Evolutionary conservation across 805 yeast species (phyloP).

Genomic region (Starmera amethionina): DNA sequence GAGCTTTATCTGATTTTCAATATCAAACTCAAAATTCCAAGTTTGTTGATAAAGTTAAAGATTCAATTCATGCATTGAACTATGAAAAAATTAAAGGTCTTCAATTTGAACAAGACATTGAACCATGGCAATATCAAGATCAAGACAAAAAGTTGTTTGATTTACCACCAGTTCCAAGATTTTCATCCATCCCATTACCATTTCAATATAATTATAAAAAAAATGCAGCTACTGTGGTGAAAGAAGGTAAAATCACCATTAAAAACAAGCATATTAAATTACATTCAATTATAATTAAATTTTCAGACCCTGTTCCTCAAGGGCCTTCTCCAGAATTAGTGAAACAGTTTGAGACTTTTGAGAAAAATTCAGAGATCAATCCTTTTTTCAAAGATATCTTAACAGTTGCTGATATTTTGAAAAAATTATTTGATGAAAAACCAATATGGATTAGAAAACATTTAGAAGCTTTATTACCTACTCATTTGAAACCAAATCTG

Average conservation of each 20-base stretch:
- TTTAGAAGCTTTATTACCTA: conserved; percentile 43
- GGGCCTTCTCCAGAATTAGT: conserved; percentile 41
- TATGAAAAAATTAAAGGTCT: conserved; percentile 30
- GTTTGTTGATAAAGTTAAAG: conserved; percentile 30
- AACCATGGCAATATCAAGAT: conserved; percentile 25
- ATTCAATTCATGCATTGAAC: conserved; percentile 33
- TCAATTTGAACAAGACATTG: conserved; percentile 22
- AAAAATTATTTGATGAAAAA: conserved; percentile 48
- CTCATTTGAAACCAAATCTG: conserved; percentile 31
- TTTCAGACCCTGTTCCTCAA: conserved; percentile 37
- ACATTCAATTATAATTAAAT: conserved; percentile 42
- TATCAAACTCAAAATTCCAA: conserved; percentile 47
- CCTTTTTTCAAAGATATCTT: conserved; percentile 19
- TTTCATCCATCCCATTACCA: conserved; percentile 69
- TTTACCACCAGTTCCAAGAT: conserved; percentile 80
- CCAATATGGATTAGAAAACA: conserved; percentile 86
- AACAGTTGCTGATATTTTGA: conserved; percentile 18
- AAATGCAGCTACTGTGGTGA: conserved; percentile 45
- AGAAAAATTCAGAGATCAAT: conserved; percentile 21
- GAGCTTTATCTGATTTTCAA: conserved; percentile 87
- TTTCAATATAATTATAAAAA: conserved; percentile 69
- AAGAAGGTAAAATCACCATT: conserved; percentile 38
- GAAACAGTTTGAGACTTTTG: conserved; percentile 28
- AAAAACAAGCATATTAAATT: conserved; percentile 38
- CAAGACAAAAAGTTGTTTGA: conserved; percentile 26